Conservation (phyloP, 768 basidiomycete genomes). For the Roridomyces roridus region DNA sequence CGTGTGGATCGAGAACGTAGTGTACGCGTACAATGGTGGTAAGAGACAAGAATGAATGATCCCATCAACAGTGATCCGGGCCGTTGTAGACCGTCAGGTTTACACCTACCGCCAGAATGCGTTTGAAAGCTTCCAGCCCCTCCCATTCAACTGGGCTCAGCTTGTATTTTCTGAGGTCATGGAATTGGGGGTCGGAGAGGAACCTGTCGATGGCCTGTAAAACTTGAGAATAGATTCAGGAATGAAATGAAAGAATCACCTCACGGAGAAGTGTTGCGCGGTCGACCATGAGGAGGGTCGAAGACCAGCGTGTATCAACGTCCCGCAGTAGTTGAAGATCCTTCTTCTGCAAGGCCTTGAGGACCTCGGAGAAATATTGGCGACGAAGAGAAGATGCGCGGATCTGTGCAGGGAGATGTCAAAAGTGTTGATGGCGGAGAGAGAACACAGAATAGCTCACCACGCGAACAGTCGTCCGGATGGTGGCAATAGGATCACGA, state of each 20-base stretch:
- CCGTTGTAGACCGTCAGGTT: too few species aligned
- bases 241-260: constrained; percentile 22
- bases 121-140: constrained; percentile 24
- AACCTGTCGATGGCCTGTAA: constrained; percentile 33
- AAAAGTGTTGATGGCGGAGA: neutral
- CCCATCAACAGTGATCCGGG: too few species aligned
- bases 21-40: too few species aligned
- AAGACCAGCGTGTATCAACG: constrained; percentile 38
- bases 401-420: constrained; percentile 18
- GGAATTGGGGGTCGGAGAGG: constrained; percentile 26
- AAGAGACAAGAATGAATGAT: too few species aligned
- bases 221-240: constrained; percentile 10
- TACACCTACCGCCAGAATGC: constrained; percentile 35
- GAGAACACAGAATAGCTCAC: constrained; percentile 29
- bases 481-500: constrained; percentile 27
- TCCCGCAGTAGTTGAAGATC: constrained; percentile 36
- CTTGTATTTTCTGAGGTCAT: constrained; percentile 30
- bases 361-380: constrained; percentile 27
- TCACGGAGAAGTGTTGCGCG: constrained; percentile 30
- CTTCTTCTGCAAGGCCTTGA: constrained; percentile 6
- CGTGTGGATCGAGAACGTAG: too few species aligned
- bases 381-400: constrained; percentile 31
- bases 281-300: constrained; percentile 36
- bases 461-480: constrained; percentile 28
- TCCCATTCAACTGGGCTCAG: constrained; percentile 32